A percentile compares a stretch with the other conserved stretches of the same genome.
Conservation (phyloP, 352 stramenopile genomes). For the Halophytophthora polymorphica region DNA sequence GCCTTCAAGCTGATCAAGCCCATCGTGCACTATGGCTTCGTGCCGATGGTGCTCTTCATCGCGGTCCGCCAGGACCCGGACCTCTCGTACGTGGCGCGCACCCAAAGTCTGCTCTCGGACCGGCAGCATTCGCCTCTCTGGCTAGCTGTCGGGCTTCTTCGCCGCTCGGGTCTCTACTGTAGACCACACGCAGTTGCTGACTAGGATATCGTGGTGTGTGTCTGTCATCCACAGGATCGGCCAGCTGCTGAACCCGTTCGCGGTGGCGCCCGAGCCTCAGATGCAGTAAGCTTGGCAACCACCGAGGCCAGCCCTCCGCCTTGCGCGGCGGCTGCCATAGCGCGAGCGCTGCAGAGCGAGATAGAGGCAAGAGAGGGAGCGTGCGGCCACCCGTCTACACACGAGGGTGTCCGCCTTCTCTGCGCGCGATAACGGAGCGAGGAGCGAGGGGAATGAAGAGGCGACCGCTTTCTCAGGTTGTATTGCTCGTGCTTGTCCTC, state of each 20-base stretch:
- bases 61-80: slow-evolving; percentile 74
- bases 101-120: not conserved
- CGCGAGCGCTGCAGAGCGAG: too few species aligned
- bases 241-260: slow-evolving; percentile 76
- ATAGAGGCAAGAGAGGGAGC: too few species aligned
- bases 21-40: slow-evolving; percentile 78
- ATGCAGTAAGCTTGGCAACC: slow-evolving; percentile 28
- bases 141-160: not conserved
- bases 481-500: too few species aligned
- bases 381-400: too few species aligned
- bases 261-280: slow-evolving; percentile 51
- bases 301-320: not conserved
- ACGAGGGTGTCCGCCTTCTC: too few species aligned
- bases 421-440: not conserved
- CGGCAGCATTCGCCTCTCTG: not conserved
- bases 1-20: slow-evolving; percentile 82
- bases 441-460: too few species aligned
- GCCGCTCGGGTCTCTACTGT: not conserved
- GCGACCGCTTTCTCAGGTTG: too few species aligned
- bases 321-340: too few species aligned
- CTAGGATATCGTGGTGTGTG: not conserved
- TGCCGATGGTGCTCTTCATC: slow-evolving; percentile 80
- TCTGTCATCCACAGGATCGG: slow-evolving; percentile 38
- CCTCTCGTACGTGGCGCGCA: slow-evolving; percentile 47
- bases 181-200: not conserved